These are phyloP conservation scores for Globisporangium radiosum DNA, from an alignment of 352 stramenopile genomes.

Conservation along the genomic window DNA sequence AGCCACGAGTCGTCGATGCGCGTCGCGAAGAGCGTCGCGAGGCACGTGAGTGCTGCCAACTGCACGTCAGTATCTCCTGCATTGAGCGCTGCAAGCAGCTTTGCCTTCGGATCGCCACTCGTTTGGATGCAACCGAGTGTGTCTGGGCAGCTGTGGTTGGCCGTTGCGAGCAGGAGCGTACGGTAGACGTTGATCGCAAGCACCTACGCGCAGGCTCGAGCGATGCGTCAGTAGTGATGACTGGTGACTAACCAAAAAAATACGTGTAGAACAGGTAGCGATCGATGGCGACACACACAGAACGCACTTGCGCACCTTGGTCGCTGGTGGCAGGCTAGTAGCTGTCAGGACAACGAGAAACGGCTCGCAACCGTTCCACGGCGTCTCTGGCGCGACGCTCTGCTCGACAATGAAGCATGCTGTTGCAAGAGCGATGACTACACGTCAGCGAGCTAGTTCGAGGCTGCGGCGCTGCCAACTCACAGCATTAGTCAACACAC, in stretches of 20 bases:
- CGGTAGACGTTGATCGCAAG: conserved; percentile 20
- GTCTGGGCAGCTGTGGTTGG: neutral
- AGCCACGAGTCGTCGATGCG: conserved; percentile 18
- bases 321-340: neutral
- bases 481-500: neutral
- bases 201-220: conserved; percentile 2
- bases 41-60: conserved; percentile 30
- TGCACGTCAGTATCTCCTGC: conserved; percentile 22
- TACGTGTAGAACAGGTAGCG: too few relatives aligned
- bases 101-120: conserved; percentile 18
- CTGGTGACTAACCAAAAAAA: too few relatives aligned
- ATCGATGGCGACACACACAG: neutral
- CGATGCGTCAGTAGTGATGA: neutral
- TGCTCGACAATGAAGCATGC: conserved; percentile 38
- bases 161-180: conserved; percentile 11
- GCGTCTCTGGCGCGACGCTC: conserved; percentile 13
- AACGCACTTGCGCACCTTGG: conserved; percentile 5
- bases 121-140: conserved; percentile 27
- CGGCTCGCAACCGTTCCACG: conserved; percentile 43
- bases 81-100: conserved; percentile 22
- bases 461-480: neutral
- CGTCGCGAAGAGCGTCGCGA: conserved; percentile 17
- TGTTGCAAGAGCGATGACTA: conserved; percentile 6
- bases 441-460: neutral
- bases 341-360: conserved; percentile 15